Evolutionary conservation across 495 filamentous ascomycete genomes (phyloP).

Genomic region (Podospora fimiseda): DNA sequence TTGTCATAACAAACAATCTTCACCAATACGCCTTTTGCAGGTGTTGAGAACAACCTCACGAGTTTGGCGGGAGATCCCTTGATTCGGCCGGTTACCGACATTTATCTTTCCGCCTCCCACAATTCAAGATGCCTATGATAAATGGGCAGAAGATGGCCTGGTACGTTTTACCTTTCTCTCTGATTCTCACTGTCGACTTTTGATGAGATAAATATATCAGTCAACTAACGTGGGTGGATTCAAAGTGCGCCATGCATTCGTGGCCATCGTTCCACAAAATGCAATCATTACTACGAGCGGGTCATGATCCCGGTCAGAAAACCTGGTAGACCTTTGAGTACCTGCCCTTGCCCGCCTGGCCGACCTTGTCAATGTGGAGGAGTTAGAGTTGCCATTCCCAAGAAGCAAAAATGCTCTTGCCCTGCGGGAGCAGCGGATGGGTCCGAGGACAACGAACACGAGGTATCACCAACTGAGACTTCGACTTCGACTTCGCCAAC

Average conservation of each 20-base stretch:
- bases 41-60: neutral
- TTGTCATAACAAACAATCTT: neutral
- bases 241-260: constrained; percentile 75
- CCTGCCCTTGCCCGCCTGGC: constrained; percentile 66
- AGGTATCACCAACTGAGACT: constrained; percentile 23
- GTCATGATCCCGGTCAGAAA: constrained; percentile 74
- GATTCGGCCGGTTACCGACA: neutral
- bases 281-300: constrained; percentile 64
- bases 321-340: constrained; percentile 69
- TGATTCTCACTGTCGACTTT: constrained; percentile 2
- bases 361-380: constrained; percentile 44
- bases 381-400: constrained; percentile 48
- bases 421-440: constrained; percentile 9
- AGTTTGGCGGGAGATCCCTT: neutral
- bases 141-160: constrained; percentile 56
- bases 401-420: constrained; percentile 45
- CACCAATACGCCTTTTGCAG: neutral
- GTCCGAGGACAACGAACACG: neutral
- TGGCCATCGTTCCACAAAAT: constrained; percentile 81
- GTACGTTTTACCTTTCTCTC: constrained; percentile 32
- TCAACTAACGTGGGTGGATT: neutral
- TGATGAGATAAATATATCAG: too few relatives aligned
- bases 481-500: constrained; percentile 28
- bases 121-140: constrained; percentile 46
- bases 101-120: neutral